phyloP scores from a whole-genome alignment of 1,284 basidiomycete genomes.

The Malassezia cuniculi region DNA sequence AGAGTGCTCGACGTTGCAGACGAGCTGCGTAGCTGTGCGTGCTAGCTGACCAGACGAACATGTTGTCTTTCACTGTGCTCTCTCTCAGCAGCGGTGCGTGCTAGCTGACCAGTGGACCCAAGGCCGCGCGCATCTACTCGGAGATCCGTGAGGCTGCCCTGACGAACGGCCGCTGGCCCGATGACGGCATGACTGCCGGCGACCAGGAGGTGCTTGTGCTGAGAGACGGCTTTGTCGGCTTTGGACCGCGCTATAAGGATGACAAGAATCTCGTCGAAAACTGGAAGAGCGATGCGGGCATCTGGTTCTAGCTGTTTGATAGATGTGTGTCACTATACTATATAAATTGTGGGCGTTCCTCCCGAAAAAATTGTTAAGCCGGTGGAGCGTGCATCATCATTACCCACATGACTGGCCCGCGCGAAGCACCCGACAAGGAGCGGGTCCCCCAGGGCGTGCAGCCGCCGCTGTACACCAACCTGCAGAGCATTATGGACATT shows the following conservation, averaged over 20 bases:
- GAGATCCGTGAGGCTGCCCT: conserved; percentile 27
- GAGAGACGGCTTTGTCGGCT: conserved; percentile 43
- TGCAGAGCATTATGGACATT: no score
- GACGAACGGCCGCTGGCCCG: conserved; percentile 10
- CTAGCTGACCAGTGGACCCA: conserved; percentile 30
- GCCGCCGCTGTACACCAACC: no score
- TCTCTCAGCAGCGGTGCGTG: conserved; percentile 37
- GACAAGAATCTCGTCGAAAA: conserved; percentile 10
- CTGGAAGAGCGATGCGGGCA: conserved; percentile 9
- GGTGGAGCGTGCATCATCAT: no score
- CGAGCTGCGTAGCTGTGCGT: conserved; percentile 24
- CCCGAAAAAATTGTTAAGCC: no score
- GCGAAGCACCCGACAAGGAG: no score
- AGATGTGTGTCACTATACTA: no score
- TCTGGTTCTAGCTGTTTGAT: no score
- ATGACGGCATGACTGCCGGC: background rate
- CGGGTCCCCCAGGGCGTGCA: no score
- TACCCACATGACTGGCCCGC: no score
- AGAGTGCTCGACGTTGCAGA: conserved; percentile 29
- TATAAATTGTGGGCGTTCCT: no score
- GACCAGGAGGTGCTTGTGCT: conserved; percentile 42
- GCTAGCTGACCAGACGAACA: conserved; percentile 14
- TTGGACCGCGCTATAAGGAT: conserved; percentile 14
- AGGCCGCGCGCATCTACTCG: conserved; percentile 43
- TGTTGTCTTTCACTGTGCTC: conserved; percentile 46